Evolutionary conservation across 176 grass and related monocot species (phyloP).

Genomic region (Oropetium thomaeum): DNA sequence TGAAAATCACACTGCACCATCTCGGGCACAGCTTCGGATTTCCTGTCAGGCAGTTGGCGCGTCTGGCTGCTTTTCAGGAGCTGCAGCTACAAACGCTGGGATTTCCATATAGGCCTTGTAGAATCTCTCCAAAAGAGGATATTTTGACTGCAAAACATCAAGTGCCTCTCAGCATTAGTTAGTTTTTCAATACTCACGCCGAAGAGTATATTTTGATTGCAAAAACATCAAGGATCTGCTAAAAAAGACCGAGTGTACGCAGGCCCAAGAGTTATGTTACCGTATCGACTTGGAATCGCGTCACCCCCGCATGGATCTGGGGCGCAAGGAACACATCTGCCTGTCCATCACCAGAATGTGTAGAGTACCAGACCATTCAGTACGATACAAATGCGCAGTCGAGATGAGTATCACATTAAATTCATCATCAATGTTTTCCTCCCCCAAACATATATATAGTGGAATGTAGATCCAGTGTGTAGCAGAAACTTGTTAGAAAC

Average conservation of each 20-base stretch:
- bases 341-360: constrained; percentile 38
- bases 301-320: constrained; percentile 58
- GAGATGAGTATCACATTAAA: neutral
- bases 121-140: constrained; percentile 53
- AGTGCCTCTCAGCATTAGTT: neutral
- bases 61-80: constrained; percentile 69
- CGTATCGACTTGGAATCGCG: constrained; percentile 72
- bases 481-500: neutral
- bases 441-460: neutral
- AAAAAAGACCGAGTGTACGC: neutral
- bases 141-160: constrained; percentile 51
- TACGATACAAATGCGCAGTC: neutral
- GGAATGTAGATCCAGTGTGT: neutral
- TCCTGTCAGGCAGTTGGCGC: neutral
- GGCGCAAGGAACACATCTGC: constrained; percentile 70
- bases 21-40: neutral
- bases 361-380: neutral
- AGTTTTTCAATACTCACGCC: too few relatives aligned
- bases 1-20: neutral
- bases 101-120: constrained; percentile 55
- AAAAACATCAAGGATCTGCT: neutral
- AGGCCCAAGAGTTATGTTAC: constrained; percentile 32
- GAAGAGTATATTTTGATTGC: constrained; percentile 61
- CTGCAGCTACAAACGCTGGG: constrained; percentile 44
- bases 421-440: constrained; percentile 12